Percentiles rank a stretch among this genome's conserved stretches.
Conservation (phyloP, 2,329 filamentous ascomycete genomes). For the Claviceps sp. region DNA sequence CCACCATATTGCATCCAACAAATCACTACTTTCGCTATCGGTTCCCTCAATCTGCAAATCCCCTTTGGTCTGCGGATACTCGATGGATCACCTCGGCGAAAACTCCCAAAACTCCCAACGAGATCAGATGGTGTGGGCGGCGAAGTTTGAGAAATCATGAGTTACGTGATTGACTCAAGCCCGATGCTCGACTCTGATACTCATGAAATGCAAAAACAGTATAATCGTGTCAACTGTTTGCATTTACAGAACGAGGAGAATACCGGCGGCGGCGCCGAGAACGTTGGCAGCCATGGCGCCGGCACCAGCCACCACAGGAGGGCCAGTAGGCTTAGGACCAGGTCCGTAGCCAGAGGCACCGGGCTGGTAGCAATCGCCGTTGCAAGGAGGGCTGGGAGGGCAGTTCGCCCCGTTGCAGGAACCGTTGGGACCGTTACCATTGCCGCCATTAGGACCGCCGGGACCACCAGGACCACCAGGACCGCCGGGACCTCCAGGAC, state of each 20-base stretch:
- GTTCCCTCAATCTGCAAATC: neutral
- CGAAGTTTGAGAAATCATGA: neutral
- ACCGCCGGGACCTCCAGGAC: no score
- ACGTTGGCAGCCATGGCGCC: conserved; percentile 10
- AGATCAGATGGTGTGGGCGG: neutral
- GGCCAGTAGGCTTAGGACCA: neutral
- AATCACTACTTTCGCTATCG: neutral
- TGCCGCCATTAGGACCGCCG: neutral
- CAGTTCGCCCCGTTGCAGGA: no score
- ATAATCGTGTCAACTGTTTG: neutral
- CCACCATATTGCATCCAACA: neutral
- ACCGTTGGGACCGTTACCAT: no score
- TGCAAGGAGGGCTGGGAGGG: no score
- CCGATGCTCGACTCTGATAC: no score
- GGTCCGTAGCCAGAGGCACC: no score
- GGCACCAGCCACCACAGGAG: conserved; percentile 9
- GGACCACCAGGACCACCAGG: neutral
- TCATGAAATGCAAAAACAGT: neutral
- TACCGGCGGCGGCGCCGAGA: conserved; percentile 12
- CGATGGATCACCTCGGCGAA: neutral
- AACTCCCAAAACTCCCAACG: conserved; percentile 1
- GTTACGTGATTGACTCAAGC: no score
- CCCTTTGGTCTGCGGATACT: no score
- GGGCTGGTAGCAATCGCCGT: no score
- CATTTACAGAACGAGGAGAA: conserved; percentile 13